Percentiles rank a stretch among this genome's conserved stretches.
Conservation (phyloP, 768 basidiomycete species). For the Pleurotus citrinopileatus region DNA sequence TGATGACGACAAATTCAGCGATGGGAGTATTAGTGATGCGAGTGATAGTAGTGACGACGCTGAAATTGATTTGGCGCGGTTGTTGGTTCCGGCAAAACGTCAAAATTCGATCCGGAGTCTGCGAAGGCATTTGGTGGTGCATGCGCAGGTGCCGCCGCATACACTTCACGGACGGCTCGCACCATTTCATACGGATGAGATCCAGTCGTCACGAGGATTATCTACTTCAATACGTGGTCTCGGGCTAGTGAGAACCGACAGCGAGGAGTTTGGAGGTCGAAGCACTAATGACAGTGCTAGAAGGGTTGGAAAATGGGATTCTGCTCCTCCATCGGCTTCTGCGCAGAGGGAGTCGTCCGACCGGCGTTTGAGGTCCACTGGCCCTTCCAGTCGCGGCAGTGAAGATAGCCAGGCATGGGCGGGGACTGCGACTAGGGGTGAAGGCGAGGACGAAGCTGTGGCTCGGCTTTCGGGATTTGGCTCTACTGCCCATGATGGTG, state of each 20-base stretch:
- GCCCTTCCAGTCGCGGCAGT: neutral
- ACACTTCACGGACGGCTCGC: neutral
- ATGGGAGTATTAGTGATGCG: slow-evolving; percentile 39
- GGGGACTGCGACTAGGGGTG: neutral
- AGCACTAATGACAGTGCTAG: no score
- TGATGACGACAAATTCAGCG: slow-evolving; percentile 28
- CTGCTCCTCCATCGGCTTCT: neutral
- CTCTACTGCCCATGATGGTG: neutral
- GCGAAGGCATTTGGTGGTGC: slow-evolving; percentile 48
- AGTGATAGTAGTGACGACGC: slow-evolving; percentile 30
- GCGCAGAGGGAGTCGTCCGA: neutral
- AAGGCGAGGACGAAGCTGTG: neutral
- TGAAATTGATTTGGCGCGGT: slow-evolving; percentile 62
- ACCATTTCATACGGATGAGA: neutral
- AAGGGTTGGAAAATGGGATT: neutral
- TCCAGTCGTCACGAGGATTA: no score
- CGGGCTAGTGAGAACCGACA: no score
- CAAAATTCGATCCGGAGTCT: slow-evolving; percentile 75
- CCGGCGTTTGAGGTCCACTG: neutral
- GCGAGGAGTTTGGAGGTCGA: no score
- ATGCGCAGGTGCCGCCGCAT: neutral
- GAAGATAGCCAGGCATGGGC: neutral
- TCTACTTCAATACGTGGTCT: no score
- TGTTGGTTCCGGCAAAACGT: slow-evolving; percentile 68
- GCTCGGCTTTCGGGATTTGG: neutral